Evolutionary conservation across 805 yeast genomes (phyloP).

Genomic region (Pichia paraexigua): DNA sequence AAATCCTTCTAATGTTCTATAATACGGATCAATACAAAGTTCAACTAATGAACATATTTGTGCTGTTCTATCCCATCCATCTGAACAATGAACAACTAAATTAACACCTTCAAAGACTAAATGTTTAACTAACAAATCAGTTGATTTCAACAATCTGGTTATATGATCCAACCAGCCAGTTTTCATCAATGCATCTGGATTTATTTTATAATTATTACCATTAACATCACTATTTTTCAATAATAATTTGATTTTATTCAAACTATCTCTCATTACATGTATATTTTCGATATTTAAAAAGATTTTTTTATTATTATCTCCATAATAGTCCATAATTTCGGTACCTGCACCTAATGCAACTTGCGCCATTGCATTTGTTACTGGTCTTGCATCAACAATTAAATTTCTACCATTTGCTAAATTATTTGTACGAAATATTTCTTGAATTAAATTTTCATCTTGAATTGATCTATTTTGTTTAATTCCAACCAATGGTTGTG

Average conservation of each 20-base stretch:
- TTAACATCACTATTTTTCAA: conserved; percentile 58
- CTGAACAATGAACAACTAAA: conserved; percentile 86
- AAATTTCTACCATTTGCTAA: conserved; percentile 36
- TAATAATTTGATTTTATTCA: conserved; percentile 52
- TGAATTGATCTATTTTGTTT: conserved; percentile 84
- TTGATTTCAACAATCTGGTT: conserved; percentile 59
- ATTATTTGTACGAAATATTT: conserved; percentile 59
- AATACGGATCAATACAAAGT: conserved; percentile 84
- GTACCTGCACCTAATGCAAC: conserved; percentile 98
- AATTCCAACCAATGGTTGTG: conserved; percentile 90
- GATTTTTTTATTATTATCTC: conserved; percentile 45
- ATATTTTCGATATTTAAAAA: conserved; percentile 91
- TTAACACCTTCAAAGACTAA: conserved; percentile 77
- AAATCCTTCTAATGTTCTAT: conserved; percentile 82
- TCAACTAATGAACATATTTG: conserved; percentile 81
- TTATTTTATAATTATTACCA: conserved; percentile 33
- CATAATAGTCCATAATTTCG: conserved; percentile 80
- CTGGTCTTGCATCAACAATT: conserved; percentile 86
- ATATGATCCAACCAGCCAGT: conserved; percentile 77
- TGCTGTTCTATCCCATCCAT: conserved; percentile 98
- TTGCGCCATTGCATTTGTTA: conserved; percentile 94
- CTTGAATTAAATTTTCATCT: conserved; percentile 76
- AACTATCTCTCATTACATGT: conserved; percentile 87
- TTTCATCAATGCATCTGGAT: conserved; percentile 49
- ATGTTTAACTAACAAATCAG: conserved; percentile 73